Evolutionary conservation across 1,139 yeast species (phyloP).

Genomic region (Pichia sp.): DNA sequence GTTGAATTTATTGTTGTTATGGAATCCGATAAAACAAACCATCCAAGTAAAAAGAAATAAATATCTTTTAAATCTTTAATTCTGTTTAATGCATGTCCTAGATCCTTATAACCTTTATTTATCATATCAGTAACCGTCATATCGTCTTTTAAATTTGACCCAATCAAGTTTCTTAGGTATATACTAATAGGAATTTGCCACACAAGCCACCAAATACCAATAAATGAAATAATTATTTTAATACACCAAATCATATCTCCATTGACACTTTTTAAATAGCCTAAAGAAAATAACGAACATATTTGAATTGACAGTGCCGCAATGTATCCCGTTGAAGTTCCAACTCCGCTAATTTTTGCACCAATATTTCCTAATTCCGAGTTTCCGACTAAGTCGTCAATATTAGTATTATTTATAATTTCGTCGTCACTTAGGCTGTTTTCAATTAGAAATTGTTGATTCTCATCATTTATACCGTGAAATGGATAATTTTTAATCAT

Average conservation of each 20-base stretch:
- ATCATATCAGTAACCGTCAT: constrained; percentile 8
- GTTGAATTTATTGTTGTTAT: constrained; percentile 69
- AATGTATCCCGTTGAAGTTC: constrained; percentile 60
- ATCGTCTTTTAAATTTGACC: neutral
- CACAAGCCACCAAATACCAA: constrained; percentile 66
- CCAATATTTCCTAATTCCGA: constrained; percentile 30
- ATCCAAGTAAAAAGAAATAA: constrained; percentile 51
- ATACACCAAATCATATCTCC: constrained; percentile 28
- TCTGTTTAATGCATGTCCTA: constrained; percentile 46
- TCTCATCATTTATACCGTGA: neutral
- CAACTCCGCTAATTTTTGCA: constrained; percentile 53
- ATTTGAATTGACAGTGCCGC: constrained; percentile 61
- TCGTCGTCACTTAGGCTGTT: no score
- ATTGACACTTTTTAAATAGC: constrained; percentile 33
- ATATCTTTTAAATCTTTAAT: constrained; percentile 56
- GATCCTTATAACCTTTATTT: constrained; percentile 50
- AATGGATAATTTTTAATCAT: constrained; percentile 37
- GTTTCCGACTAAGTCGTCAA: no score
- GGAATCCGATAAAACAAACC: constrained; percentile 68
- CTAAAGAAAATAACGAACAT: constrained; percentile 42
- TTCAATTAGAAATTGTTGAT: no score
- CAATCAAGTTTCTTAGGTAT: constrained; percentile 35
- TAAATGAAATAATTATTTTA: constrained; percentile 49
- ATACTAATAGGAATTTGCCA: constrained; percentile 54
- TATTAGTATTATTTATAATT: no score